A percentile compares a stretch with the other conserved stretches of the same genome.
These are phyloP conservation scores for Oryza longistaminata DNA, from an alignment of 176 grass and related monocot genomes.

Conservation along the genomic window DNA sequence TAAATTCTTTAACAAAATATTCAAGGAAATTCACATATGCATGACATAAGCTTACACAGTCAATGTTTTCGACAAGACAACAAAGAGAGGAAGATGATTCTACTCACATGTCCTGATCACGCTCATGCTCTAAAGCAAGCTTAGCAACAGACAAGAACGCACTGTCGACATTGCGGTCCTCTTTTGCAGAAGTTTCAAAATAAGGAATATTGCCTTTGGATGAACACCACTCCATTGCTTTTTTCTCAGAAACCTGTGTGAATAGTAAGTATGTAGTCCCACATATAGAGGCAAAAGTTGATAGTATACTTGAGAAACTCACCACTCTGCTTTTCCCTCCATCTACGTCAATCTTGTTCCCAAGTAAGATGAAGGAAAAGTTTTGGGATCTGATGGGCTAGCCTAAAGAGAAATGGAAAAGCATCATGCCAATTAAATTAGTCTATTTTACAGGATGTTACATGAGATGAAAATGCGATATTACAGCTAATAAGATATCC, in stretches of 20 bases:
- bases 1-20: not conserved
- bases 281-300: slow-evolving; percentile 22
- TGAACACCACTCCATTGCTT: slow-evolving; percentile 92
- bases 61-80: slow-evolving; percentile 10
- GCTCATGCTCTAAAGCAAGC: slow-evolving; percentile 89
- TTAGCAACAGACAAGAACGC: slow-evolving; percentile 85
- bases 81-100: not conserved
- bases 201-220: slow-evolving; percentile 94
- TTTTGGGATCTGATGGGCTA: slow-evolving; percentile 85
- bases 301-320: slow-evolving; percentile 31
- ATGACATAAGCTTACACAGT: slow-evolving; percentile 19
- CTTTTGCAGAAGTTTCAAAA: slow-evolving; percentile 96
- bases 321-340: slow-evolving; percentile 99
- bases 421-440: slow-evolving; percentile 29
- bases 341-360: slow-evolving; percentile 98
- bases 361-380: slow-evolving; percentile 98
- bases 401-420: slow-evolving; percentile 56
- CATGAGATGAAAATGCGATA: slow-evolving; percentile 25
- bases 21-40: not conserved
- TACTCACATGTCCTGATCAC: slow-evolving; percentile 96
- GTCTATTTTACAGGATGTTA: slow-evolving; percentile 11
- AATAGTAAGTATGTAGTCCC: not conserved
- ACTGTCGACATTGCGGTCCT: slow-evolving; percentile 86
- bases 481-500: not conserved
- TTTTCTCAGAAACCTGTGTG: slow-evolving; percentile 89